Base-by-base conservation (phyloP, 2,329 filamentous ascomycete species). In the Verticillium longisporum region DNA sequence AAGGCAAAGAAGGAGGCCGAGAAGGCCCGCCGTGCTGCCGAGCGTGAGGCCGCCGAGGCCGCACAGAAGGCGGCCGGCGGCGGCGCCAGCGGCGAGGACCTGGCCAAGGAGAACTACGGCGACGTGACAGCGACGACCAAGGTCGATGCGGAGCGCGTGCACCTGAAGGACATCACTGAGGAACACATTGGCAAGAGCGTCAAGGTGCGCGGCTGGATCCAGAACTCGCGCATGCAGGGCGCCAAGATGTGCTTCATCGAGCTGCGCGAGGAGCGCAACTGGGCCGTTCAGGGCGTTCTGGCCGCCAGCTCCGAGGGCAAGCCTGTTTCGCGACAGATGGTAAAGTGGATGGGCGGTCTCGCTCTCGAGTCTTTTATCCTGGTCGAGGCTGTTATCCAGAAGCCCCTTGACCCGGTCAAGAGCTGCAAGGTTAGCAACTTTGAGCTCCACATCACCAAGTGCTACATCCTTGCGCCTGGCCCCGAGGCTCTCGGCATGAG, bases 241-340 rank as follows among this genome's bases (percentile, higher is more conserved):
- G 92, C 92, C 67, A 96, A 97, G 81, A 89, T 97, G 79, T 89
- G 87, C 53, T 97, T 97, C 78, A 77, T 97, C 69, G 92, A 95
- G 78, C 82, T 98, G 68, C 85, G 91, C 65, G 84, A 92, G 74
- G 87, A 90, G 73, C 80, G 83, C 62, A 83, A 87, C 70, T 88
- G 89, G 80, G 89, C 88, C 32, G 88, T 97, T 45, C 93, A 97
- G 79, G 92, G 89, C 58, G 88, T 97, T 41, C 80, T 92, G 15
- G 82, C 83, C 18, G 88, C 86, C 57, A 53, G 38, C 57, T 85
- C 84, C 69, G 85, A 92, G 69, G 86, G 82, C 38, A 83, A 78
- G 57, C 77, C 77, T 6, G 84, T 92, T 41, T 90, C 86, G 64
- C 88, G 88, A 73, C 92, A 91, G 76, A 98, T 98, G 94, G 91